These are phyloP conservation scores for Cotoneaster glaucophyllus DNA, from an alignment of 306 rosid genomes.

Conservation along the genomic window DNA sequence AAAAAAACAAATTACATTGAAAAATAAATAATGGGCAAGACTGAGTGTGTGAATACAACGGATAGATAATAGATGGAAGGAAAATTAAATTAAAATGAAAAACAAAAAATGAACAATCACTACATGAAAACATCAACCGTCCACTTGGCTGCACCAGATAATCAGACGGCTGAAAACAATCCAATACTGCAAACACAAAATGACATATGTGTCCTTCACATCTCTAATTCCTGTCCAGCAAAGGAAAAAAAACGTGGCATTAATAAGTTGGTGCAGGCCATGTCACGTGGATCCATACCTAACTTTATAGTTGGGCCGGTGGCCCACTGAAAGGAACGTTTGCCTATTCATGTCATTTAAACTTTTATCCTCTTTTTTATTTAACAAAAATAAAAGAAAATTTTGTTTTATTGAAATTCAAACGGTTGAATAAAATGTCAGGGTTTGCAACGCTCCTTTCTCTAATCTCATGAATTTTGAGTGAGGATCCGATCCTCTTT, in stretches of 20 bases:
- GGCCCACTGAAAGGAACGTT: neutral
- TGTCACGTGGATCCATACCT: neutral
- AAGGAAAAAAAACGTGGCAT: neutral
- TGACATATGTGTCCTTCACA: constrained; percentile 6
- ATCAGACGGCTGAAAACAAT: constrained; percentile 10
- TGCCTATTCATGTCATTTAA: too few relatives aligned
- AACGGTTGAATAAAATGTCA: too few relatives aligned
- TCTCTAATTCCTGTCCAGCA: constrained; percentile 22
- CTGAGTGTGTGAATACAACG: neutral
- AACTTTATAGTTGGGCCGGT: neutral
- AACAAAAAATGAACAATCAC: neutral
- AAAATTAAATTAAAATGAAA: too few relatives aligned
- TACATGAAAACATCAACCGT: neutral
- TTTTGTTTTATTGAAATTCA: neutral
- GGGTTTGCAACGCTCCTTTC: too few relatives aligned
- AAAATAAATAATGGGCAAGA: neutral
- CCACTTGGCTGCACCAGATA: neutral
- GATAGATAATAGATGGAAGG: neutral
- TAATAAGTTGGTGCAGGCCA: neutral
- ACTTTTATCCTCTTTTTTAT: neutral
- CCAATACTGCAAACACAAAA: neutral
- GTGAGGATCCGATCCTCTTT: too few relatives aligned
- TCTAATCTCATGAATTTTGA: too few relatives aligned
- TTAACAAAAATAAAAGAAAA: neutral
- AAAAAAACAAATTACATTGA: constrained; percentile 12